phyloP scores from a whole-genome alignment of 305 asterid species.

The Fraxinus velutina region DNA sequence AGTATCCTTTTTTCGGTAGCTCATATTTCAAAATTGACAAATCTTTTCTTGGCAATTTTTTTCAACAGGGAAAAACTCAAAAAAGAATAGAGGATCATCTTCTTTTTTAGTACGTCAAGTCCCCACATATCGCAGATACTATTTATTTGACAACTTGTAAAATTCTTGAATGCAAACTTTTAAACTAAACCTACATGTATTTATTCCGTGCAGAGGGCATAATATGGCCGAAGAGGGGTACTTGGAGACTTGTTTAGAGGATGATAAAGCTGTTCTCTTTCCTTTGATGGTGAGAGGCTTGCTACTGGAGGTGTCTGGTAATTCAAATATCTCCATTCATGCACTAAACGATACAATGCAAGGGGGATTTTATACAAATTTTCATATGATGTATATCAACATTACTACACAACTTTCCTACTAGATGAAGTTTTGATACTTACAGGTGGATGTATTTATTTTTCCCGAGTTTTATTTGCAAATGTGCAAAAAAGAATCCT shows the following conservation, averaged over 20 bases:
- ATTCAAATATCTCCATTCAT: neutral
- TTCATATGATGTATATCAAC: neutral
- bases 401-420: neutral
- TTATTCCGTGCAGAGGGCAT: neutral
- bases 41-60: neutral
- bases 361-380: neutral
- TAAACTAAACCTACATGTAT: neutral
- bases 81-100: neutral
- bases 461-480: no score
- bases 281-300: constrained; percentile 3
- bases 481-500: no score
- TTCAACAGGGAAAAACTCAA: neutral
- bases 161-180: constrained; percentile 2
- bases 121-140: neutral
- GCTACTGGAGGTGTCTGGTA: neutral
- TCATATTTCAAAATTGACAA: neutral
- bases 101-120: neutral
- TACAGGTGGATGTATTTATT: no score
- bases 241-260: neutral
- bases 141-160: constrained; percentile 15
- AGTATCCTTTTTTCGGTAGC: neutral
- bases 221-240: neutral
- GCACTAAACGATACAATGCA: neutral
- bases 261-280: neutral
- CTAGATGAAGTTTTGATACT: neutral